Percentiles rank a stretch among this genome's conserved stretches.
These are phyloP conservation scores for Puccinia triticina DNA, from an alignment of 1,284 basidiomycete genomes.

Conservation along the genomic window DNA sequence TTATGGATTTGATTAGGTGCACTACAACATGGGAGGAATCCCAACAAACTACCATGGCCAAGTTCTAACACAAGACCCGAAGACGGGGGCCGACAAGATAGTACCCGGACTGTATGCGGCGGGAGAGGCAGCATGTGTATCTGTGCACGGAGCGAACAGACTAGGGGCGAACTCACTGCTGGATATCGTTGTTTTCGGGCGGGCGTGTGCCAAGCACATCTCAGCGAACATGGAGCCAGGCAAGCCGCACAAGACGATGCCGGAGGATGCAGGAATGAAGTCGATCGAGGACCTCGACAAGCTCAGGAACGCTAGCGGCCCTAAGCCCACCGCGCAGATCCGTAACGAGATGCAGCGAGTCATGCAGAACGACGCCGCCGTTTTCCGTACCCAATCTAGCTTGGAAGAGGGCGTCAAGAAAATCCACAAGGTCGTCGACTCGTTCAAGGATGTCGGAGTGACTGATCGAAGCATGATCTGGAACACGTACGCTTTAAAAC, in stretches of 20 bases:
- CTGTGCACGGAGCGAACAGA: constrained; percentile 98
- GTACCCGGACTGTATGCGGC: constrained; percentile 98
- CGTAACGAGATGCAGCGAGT: constrained; percentile 97
- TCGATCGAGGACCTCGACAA: constrained; percentile 88
- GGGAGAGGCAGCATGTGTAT: constrained; percentile 97
- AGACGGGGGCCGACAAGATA: constrained; percentile 85
- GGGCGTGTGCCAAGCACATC: constrained; percentile 98
- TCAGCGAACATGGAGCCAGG: constrained; percentile 85
- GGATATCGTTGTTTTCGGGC: constrained; percentile 98
- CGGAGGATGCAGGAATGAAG: constrained; percentile 82
- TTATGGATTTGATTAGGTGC: constrained; percentile 52
- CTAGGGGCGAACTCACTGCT: constrained; percentile 98
- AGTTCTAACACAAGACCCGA: constrained; percentile 68
- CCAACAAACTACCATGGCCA: constrained; percentile 98
- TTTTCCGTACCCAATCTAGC: constrained; percentile 77
- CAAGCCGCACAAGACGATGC: constrained; percentile 85
- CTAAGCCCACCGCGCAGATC: constrained; percentile 84
- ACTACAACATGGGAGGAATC: constrained; percentile 86
- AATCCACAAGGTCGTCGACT: constrained; percentile 81
- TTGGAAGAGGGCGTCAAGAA: constrained; percentile 90
- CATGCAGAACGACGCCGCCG: constrained; percentile 71
- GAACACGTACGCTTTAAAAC: constrained; percentile 73
- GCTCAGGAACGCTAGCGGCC: constrained; percentile 78
- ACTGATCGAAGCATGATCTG: constrained; percentile 99
- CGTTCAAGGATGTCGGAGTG: constrained; percentile 86